Conservation (phyloP, 495 filamentous ascomycete genomes). For the Xylaria castorea region DNA sequence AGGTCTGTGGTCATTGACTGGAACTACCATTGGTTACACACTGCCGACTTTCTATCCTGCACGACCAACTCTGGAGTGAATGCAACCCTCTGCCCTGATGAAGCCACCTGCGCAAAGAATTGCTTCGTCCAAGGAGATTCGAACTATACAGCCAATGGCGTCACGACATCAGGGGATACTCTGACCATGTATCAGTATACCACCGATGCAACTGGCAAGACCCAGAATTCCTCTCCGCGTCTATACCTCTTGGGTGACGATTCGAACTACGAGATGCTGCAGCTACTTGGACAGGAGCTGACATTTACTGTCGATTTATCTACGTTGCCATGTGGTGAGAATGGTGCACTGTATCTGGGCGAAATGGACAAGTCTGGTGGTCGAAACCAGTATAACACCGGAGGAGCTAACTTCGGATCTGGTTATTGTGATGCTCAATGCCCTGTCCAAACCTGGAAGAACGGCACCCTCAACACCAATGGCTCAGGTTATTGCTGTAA, state of each 20-base stretch:
- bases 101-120: constrained; percentile 60
- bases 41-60: constrained; percentile 61
- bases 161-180: constrained; percentile 58
- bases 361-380: constrained; percentile 71
- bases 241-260: constrained; percentile 64
- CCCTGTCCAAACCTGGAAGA: constrained; percentile 69
- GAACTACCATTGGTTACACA: constrained; percentile 70
- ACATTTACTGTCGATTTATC: constrained; percentile 73
- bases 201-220: constrained; percentile 44
- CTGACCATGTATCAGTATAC: constrained; percentile 64
- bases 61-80: constrained; percentile 53
- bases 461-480: constrained; percentile 65
- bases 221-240: constrained; percentile 61
- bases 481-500: constrained; percentile 70
- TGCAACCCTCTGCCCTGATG: constrained; percentile 59
- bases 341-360: constrained; percentile 74
- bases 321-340: constrained; percentile 70
- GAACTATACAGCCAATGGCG: constrained; percentile 65
- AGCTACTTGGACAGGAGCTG: constrained; percentile 67
- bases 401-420: constrained; percentile 74
- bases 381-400: constrained; percentile 63
- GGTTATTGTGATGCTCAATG: constrained; percentile 82
- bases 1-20: constrained; percentile 68
- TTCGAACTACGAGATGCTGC: constrained; percentile 63
- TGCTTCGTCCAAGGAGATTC: constrained; percentile 66